Evolutionary conservation across 306 rosid genomes (phyloP), one percentile per base, ranked within the genome.

Genomic region (Rubus idaeus): DNA sequence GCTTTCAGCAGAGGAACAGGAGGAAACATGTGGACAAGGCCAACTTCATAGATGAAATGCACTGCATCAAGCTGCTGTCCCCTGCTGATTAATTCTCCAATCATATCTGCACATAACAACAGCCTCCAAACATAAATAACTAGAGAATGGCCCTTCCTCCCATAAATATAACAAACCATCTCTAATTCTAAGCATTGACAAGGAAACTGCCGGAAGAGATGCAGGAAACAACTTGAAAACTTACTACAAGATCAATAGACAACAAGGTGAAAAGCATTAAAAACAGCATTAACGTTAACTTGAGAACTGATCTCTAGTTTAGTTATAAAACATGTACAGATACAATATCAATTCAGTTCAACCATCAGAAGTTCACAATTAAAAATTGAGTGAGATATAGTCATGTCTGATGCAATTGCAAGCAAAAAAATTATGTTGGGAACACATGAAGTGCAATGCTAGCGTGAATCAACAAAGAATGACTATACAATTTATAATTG

Each of bases 61-160:
- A 96, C 98, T 0, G 98, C 99, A 89, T 96, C 99, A 81, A 96
- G 99, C 86, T 96, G 99, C 80, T 96, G 97, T n/a, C 99, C 99
- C 73, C 83, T 91, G 79, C 97, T 88, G 82, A 96, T 92, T 69
- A 96, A 81, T 85, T 96, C 99, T 81, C 89, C 86, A 83, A 96
- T 96, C 95, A 96, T 92, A 84, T 91, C 99, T 96, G 90, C 77
- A 74, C 56, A 68, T 13, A 30, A 58, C 16, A 79, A 52, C 26
- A 76, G 26, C 39, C 3, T 50, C 13, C 51, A 47, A 72, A 40
- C 67, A 75, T 78, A 77, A 78, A 20, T 2, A 13, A 26, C 65
- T 49, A 53, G 23, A 70, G 17, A 44, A n/a, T 7, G 51, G 14
- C 17, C 35, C 16, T 10, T 45, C 60, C 35, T 41, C 21, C 42